These are phyloP conservation scores for Dianthus caryophyllus DNA, from an alignment of 148 eudicot genomes.

Conservation along the genomic window DNA sequence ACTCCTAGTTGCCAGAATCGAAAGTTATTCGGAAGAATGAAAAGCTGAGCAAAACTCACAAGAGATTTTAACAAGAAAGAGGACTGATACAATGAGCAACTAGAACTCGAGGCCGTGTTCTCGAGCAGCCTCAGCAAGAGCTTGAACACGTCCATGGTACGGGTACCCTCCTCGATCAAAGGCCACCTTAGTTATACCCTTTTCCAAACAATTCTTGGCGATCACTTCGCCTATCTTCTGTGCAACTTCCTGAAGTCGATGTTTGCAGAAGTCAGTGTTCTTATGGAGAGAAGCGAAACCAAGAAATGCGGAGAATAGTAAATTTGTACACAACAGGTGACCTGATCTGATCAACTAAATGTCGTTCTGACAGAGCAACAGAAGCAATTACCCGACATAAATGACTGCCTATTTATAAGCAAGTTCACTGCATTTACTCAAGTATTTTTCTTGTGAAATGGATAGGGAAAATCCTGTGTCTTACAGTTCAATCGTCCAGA, in stretches of 20 bases:
- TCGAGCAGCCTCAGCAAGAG: constrained; percentile 73
- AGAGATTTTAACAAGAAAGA: neutral
- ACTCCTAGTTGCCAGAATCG: neutral
- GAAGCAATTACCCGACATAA: too few relatives aligned
- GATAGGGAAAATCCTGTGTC: too few relatives aligned
- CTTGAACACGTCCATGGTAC: constrained; percentile 75
- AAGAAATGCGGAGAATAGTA: neutral
- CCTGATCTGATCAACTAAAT: neutral
- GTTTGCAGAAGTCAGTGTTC: neutral
- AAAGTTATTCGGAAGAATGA: constrained; percentile 4
- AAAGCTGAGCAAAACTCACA: constrained; percentile 8
- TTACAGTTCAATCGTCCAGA: neutral
- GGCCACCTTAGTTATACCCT: constrained; percentile 70
- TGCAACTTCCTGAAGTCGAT: constrained; percentile 52
- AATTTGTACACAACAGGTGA: neutral
- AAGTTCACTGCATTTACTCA: too few relatives aligned
- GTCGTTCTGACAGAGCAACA: neutral
- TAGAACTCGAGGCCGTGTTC: constrained; percentile 69
- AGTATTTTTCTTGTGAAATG: too few relatives aligned
- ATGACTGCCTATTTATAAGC: too few relatives aligned
- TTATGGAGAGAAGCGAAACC: constrained; percentile 4
- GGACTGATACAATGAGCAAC: constrained; percentile 16
- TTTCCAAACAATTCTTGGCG: constrained; percentile 65
- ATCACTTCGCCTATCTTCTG: constrained; percentile 62
- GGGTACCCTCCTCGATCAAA: constrained; percentile 81